Evolutionary conservation across 306 rosid species (phyloP).

Genomic region (Hippophae tibetana): DNA sequence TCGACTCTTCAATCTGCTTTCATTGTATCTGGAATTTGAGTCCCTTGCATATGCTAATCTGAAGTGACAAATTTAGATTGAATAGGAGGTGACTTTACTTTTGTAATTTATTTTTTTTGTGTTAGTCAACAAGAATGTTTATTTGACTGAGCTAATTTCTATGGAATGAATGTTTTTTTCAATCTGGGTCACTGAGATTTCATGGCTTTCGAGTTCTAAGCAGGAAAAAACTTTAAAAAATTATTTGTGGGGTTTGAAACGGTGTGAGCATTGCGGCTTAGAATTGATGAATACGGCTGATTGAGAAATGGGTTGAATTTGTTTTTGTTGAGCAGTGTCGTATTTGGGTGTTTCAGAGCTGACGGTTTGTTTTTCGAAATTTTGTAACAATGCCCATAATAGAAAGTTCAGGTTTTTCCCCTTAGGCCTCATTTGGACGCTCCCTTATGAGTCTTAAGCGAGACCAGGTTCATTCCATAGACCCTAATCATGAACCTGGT

Average conservation of each 20-base stretch:
- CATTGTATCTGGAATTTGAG: slow-evolving; percentile 11
- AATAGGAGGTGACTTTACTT: neutral
- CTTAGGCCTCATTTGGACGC: slow-evolving; percentile 46
- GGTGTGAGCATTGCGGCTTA: slow-evolving; percentile 10
- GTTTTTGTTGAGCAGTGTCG: slow-evolving; percentile 20
- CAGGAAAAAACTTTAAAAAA: slow-evolving; percentile 3
- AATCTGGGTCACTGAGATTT: neutral
- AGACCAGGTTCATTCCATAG: slow-evolving; percentile 57
- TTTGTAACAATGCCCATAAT: slow-evolving; percentile 44
- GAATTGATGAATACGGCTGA: slow-evolving; percentile 22
- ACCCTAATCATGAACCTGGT: slow-evolving; percentile 38
- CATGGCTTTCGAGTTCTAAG: slow-evolving; percentile 4
- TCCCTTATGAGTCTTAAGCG: slow-evolving; percentile 54
- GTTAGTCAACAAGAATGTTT: slow-evolving; percentile 2
- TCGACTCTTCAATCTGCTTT: slow-evolving; percentile 2
- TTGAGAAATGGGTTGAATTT: slow-evolving; percentile 27
- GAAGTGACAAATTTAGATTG: neutral
- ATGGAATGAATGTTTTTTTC: slow-evolving; percentile 9
- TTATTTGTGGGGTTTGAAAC: slow-evolving; percentile 11
- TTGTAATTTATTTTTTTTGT: slow-evolving; percentile 1
- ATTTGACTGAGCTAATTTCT: neutral
- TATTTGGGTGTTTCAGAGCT: slow-evolving; percentile 12
- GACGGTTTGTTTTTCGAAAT: slow-evolving; percentile 15
- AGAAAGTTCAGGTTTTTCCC: slow-evolving; percentile 43
- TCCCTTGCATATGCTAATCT: too few species aligned